phyloP scores from a whole-genome alignment of 2,329 filamentous ascomycete species.

The Stachybotrys chlorohalonatus region DNA sequence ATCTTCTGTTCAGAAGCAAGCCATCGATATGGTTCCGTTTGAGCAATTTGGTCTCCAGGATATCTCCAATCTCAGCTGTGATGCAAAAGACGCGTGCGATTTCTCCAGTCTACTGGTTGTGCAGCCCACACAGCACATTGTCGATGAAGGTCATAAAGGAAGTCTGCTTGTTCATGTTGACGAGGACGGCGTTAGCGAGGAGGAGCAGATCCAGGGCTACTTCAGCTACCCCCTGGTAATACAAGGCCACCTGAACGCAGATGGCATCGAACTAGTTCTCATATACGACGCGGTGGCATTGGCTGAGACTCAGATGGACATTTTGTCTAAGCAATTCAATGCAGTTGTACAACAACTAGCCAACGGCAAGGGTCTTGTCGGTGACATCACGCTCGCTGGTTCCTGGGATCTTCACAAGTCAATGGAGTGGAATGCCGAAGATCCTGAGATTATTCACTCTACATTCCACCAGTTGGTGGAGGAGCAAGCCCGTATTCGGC shows the following conservation, averaged over 20 bases:
- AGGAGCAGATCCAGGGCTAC: neutral
- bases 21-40: conserved; percentile 2
- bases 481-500: neutral
- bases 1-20: neutral
- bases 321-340: neutral
- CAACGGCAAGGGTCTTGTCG: neutral
- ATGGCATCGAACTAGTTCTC: neutral
- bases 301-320: neutral
- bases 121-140: neutral
- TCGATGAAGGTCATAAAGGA: neutral
- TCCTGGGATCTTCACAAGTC: neutral
- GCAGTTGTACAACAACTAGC: neutral
- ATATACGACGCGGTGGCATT: neutral
- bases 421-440: neutral
- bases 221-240: neutral
- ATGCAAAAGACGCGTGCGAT: conserved; percentile 41
- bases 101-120: conserved; percentile 25
- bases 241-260: neutral
- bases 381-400: neutral
- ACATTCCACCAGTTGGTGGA: neutral
- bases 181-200: neutral
- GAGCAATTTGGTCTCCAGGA: conserved; percentile 50
- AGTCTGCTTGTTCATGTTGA: neutral
- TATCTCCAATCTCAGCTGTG: conserved; percentile 42
- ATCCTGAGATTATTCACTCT: neutral